These are phyloP conservation scores for Apiotrichum siamense DNA, from an alignment of 1,284 basidiomycete genomes.

Conservation along the genomic window DNA sequence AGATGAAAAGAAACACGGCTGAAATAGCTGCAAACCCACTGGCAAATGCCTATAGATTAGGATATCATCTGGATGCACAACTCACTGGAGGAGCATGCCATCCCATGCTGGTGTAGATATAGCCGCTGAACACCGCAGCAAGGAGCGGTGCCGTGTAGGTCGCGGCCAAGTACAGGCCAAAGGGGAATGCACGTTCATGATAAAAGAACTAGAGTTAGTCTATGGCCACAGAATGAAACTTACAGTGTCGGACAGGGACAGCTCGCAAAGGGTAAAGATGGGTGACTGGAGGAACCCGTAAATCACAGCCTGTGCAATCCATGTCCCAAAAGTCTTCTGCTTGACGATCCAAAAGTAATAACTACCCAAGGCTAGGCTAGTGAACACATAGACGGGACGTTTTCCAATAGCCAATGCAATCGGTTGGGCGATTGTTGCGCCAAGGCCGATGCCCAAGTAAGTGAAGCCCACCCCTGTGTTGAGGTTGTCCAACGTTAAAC, in stretches of 20 bases:
- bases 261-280: conserved; percentile 21
- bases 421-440: conserved; percentile 19
- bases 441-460: conserved; percentile 20
- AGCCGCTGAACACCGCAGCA: conserved; percentile 21
- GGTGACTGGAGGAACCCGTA: conserved; percentile 20
- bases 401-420: conserved; percentile 24
- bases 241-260: conserved; percentile 23
- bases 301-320: background rate
- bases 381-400: conserved; percentile 19
- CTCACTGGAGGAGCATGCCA: conserved; percentile 21
- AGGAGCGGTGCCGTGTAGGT: conserved; percentile 18
- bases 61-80: background rate
- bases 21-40: conserved; percentile 13
- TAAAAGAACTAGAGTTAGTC: conserved; percentile 23
- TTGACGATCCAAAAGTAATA: background rate
- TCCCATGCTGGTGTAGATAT: conserved; percentile 23
- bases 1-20: conserved; percentile 24
- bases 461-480: conserved; percentile 25
- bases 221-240: conserved; percentile 4
- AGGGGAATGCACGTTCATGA: conserved; percentile 22
- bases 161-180: conserved; percentile 20
- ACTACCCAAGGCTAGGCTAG: conserved; percentile 8
- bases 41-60: conserved; percentile 8
- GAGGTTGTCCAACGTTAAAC: conserved; percentile 22
- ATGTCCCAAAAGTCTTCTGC: background rate